These are phyloP conservation scores for Cladosporium phlei DNA, from an alignment of 2,329 filamentous ascomycete species.

Conservation along the genomic window DNA sequence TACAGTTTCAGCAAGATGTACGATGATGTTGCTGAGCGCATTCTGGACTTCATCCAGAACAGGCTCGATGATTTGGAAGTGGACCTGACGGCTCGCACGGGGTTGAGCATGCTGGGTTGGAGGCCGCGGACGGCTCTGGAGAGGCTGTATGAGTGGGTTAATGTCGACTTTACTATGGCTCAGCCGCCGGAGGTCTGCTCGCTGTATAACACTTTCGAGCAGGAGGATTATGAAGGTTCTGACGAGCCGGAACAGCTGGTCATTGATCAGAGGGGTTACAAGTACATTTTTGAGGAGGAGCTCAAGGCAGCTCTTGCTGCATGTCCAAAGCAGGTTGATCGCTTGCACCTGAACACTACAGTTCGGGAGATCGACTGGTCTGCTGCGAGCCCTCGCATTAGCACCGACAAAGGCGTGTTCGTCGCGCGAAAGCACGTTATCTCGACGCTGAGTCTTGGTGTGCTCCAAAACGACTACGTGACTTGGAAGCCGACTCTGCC, in stretches of 20 bases:
- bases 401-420: conserved; percentile 25
- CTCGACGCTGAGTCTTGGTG: conserved; percentile 63
- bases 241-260: conserved; percentile 7
- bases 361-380: conserved; percentile 9
- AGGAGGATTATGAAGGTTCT: conserved; percentile 6
- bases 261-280: conserved; percentile 8
- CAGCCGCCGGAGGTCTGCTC: conserved; percentile 8
- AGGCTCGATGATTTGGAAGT: conserved; percentile 5
- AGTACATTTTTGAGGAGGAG: conserved; percentile 10
- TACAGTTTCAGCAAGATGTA: not conserved
- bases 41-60: conserved; percentile 8
- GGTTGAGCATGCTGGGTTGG: conserved; percentile 10
- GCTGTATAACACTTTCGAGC: conserved; percentile 10
- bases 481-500: conserved; percentile 57
- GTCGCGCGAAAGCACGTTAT: conserved; percentile 53
- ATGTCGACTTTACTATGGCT: conserved; percentile 7
- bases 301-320: conserved; percentile 5
- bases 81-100: conserved; percentile 5
- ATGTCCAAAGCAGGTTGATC: not conserved
- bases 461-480: conserved; percentile 59
- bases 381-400: conserved; percentile 21
- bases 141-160: conserved; percentile 11
- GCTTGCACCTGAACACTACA: conserved; percentile 9
- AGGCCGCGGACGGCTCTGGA: conserved; percentile 5
- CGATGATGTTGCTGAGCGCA: conserved; percentile 5